phyloP scores from a whole-genome alignment of 306 rosid genomes.

The Acmispon strigosus region DNA sequence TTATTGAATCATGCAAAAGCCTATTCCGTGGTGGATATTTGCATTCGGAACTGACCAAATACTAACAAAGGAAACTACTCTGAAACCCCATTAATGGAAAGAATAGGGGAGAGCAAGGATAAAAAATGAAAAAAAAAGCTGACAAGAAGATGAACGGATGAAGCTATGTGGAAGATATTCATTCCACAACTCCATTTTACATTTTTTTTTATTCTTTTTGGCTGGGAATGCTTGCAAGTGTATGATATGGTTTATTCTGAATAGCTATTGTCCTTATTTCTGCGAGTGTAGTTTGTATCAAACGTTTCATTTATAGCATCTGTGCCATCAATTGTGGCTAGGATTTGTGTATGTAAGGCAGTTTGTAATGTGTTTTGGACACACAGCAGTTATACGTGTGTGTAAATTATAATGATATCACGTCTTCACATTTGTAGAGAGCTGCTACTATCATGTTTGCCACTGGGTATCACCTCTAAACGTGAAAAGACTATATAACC shows the following conservation, averaged over 20 bases:
- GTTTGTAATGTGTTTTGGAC: not conserved
- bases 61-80: conserved; percentile 29
- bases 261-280: conserved; percentile 12
- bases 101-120: conserved; percentile 37
- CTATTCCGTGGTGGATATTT: conserved; percentile 28
- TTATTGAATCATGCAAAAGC: conserved; percentile 22
- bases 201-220: conserved; percentile 1
- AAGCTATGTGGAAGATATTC: conserved; percentile 26
- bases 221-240: conserved; percentile 22
- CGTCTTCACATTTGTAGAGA: not conserved
- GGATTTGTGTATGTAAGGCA: conserved; percentile 14
- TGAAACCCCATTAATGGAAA: conserved; percentile 33
- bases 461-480: not conserved
- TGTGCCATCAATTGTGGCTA: not conserved
- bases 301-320: conserved; percentile 13
- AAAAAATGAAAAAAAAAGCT: conserved; percentile 18
- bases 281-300: conserved; percentile 22
- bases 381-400: not conserved
- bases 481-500: no score
- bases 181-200: conserved; percentile 11
- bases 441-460: not conserved
- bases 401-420: conserved; percentile 15
- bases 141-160: conserved; percentile 24
- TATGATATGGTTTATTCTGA: conserved; percentile 37
- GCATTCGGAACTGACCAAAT: conserved; percentile 39